These are phyloP conservation scores for Teunomyces stri DNA, from an alignment of 805 yeast genomes.

Conservation along the genomic window DNA sequence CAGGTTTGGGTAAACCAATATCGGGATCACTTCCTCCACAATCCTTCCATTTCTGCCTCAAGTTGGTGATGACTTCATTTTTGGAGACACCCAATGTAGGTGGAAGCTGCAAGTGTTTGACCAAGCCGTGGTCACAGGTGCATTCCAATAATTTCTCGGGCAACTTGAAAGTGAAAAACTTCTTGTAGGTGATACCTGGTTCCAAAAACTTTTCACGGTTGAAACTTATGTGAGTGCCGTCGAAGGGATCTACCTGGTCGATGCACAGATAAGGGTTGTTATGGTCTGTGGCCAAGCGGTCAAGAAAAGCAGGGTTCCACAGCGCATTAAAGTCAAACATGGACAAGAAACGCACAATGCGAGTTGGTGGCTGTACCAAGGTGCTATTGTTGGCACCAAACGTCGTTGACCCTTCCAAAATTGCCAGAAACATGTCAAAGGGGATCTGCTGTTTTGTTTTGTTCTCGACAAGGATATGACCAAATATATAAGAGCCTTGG, in stretches of 20 bases:
- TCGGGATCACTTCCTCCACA: conserved; percentile 4
- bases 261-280: conserved; percentile 26
- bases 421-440: conserved; percentile 39
- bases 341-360: conserved; percentile 27
- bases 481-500: conserved; percentile 39
- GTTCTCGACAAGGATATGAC: conserved; percentile 32
- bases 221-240: conserved; percentile 26
- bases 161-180: conserved; percentile 38
- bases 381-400: conserved; percentile 21
- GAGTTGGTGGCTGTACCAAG: conserved; percentile 16
- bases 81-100: conserved; percentile 35
- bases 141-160: conserved; percentile 38
- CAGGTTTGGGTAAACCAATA: conserved; percentile 8
- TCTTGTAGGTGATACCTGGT: conserved; percentile 36
- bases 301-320: conserved; percentile 35
- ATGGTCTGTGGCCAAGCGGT: conserved; percentile 31
- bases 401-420: conserved; percentile 34
- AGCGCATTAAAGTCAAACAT: conserved; percentile 44
- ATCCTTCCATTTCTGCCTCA: conserved; percentile 25
- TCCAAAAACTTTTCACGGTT: conserved; percentile 22
- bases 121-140: conserved; percentile 33
- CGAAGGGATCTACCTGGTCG: conserved; percentile 29
- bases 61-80: conserved; percentile 24
- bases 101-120: conserved; percentile 36
- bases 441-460: conserved; percentile 26